These are phyloP conservation scores for Drechslerella dactyloides DNA, from an alignment of 2,329 filamentous ascomycete genomes.

Conservation along the genomic window DNA sequence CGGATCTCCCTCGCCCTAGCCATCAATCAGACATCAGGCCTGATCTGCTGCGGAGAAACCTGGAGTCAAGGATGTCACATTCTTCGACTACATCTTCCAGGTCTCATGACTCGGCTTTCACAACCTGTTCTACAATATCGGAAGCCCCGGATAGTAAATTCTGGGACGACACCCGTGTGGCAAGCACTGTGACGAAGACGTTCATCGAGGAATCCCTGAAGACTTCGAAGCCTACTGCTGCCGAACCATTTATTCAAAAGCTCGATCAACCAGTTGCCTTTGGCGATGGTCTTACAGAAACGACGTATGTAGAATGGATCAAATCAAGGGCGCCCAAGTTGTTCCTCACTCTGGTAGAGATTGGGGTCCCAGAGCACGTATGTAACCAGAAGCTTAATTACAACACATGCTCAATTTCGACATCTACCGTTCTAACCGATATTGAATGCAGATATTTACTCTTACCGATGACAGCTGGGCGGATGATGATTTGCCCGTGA, in stretches of 20 bases:
- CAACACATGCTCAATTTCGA: neutral
- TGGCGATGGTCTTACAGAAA: conserved; percentile 72
- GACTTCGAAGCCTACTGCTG: conserved; percentile 21
- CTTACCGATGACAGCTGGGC: conserved; percentile 79
- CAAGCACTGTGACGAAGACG: conserved; percentile 32
- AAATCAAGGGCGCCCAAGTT: conserved; percentile 71
- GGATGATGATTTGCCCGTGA: conserved; percentile 74
- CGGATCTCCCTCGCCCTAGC: conserved; percentile 21
- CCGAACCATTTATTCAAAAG: conserved; percentile 56
- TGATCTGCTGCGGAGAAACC: conserved; percentile 9
- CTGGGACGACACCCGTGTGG: conserved; percentile 40
- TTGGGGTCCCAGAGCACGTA: conserved; percentile 69
- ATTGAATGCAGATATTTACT: conserved; percentile 67
- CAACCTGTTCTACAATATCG: conserved; percentile 20
- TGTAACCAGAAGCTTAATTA: neutral
- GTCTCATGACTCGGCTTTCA: conserved; percentile 29
- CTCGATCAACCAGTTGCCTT: conserved; percentile 70
- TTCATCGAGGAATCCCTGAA: conserved; percentile 41
- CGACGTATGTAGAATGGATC: conserved; percentile 81
- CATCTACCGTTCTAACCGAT: neutral
- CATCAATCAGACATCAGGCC: conserved; percentile 30
- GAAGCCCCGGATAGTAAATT: conserved; percentile 40
- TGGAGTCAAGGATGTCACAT: conserved; percentile 38
- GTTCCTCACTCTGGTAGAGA: conserved; percentile 73
- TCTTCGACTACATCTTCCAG: conserved; percentile 30